Evolutionary conservation across 2,329 filamentous ascomycete genomes (phyloP), one percentile per base, ranked within the genome.

Genomic region (Verticillium zaregamsianum): DNA sequence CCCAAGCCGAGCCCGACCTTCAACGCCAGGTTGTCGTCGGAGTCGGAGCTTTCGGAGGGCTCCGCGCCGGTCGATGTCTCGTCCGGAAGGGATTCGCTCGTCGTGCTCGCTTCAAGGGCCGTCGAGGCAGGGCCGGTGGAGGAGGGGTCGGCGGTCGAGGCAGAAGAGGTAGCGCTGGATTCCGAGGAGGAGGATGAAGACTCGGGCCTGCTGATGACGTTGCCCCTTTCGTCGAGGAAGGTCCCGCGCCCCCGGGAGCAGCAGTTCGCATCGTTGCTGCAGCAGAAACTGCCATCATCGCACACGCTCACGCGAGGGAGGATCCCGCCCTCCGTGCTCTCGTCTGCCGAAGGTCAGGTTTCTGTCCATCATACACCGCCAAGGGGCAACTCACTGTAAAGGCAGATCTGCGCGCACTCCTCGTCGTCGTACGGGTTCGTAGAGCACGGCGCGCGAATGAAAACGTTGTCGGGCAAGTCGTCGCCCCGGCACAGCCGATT

Each of bases 251-350:
- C 58, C 12, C 49, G 39, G 3, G 8, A 12, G 28, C 58, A 59
- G 58, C 58, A 59, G 12, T 59, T n/a, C 12, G 40, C 5, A 14
- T 39, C 37, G 17, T 49, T 59, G 40, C 28, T 59, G 25, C 58
- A 59, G 58, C 58, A 59, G n/a, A 32, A 59, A 25, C 58, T 59
- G 25, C 58, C 58, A n/a, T 59, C 40, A 14, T 32, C 25, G 39
- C 58, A 59, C 6, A 25, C 15, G 11, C 20, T 39, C 25, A 59
- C 58, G n/a, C 28, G 58, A 20, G 58, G 58, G 17, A 59, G 54
- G 17, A 12, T 14, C 7, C 33, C 33, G 12, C 37, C 37, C 8
- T 45, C 20, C 5, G 25, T 17, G 35, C 25, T 37, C 35, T 58
- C 56, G 12, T 40, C 56, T 58, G 35, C 4, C 15, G 25, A 8